phyloP scores from a whole-genome alignment of 2,329 filamentous ascomycete genomes.

The Ceratocystis lukuohia region DNA sequence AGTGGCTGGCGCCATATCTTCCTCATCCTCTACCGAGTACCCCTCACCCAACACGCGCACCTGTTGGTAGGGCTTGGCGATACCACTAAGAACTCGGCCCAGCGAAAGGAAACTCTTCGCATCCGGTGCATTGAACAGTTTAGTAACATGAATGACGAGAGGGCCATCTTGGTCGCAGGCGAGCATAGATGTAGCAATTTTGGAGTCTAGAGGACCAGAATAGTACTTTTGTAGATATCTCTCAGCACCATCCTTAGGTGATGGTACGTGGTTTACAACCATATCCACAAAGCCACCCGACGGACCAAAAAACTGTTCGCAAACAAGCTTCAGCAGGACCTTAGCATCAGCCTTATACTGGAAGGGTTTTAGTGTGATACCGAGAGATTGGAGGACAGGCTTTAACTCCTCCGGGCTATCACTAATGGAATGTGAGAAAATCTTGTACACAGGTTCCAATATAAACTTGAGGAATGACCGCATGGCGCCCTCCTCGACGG shows the following conservation, averaged over 20 bases:
- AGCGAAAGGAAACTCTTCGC: conserved; percentile 86
- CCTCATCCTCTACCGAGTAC: conserved; percentile 92
- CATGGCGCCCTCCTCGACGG: conserved; percentile 63
- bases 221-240: conserved; percentile 75
- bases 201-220: conserved; percentile 75
- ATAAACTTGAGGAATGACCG: conserved; percentile 90
- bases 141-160: conserved; percentile 81
- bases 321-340: conserved; percentile 75
- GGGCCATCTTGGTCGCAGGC: conserved; percentile 80
- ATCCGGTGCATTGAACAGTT: conserved; percentile 80
- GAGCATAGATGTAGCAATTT: conserved; percentile 66
- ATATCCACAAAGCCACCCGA: conserved; percentile 90
- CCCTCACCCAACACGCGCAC: conserved; percentile 89
- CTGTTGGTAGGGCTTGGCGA: conserved; percentile 64
- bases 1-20: conserved; percentile 84
- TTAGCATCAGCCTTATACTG: conserved; percentile 86
- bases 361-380: conserved; percentile 78
- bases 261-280: conserved; percentile 79
- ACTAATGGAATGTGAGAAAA: conserved; percentile 89
- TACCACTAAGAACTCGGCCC: conserved; percentile 85
- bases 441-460: conserved; percentile 92
- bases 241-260: conserved; percentile 64
- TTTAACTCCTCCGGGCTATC: conserved; percentile 77
- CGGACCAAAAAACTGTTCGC: conserved; percentile 88
- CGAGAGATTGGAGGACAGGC: conserved; percentile 61